Evolutionary conservation across 2,329 filamentous ascomycete genomes (phyloP).

Genomic region (Claviceps monticola): DNA sequence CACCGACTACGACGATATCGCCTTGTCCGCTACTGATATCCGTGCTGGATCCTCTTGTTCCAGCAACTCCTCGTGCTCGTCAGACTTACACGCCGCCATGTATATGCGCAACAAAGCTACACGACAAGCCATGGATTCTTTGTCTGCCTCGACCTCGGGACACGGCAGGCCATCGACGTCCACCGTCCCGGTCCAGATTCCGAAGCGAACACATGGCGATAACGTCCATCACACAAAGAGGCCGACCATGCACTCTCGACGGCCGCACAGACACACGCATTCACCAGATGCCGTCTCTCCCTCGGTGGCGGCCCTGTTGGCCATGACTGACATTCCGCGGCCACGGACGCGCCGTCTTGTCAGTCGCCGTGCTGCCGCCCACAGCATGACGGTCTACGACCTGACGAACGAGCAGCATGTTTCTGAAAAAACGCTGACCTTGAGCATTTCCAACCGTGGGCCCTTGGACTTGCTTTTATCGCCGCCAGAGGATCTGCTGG

Average conservation of each 20-base stretch:
- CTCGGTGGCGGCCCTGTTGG: conserved; percentile 46
- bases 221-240: conserved; percentile 23
- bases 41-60: background rate
- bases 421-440: conserved; percentile 44
- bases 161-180: conserved; percentile 19
- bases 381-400: conserved; percentile 26
- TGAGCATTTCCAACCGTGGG: conserved; percentile 38
- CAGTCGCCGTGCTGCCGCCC: conserved; percentile 32
- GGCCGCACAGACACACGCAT: conserved; percentile 27
- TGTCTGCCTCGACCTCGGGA: conserved; percentile 17
- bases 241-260: conserved; percentile 22
- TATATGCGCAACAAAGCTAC: conserved; percentile 19
- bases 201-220: conserved; percentile 26
- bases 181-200: conserved; percentile 42
- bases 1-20: conserved; percentile 1
- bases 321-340: conserved; percentile 46
- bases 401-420: conserved; percentile 35
- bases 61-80: conserved; percentile 5
- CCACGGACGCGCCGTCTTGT: conserved; percentile 16
- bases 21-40: conserved; percentile 1
- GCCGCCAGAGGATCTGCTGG: conserved; percentile 42
- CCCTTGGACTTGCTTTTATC: conserved; percentile 47
- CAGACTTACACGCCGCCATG: conserved; percentile 18
- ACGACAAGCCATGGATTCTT: conserved; percentile 12
- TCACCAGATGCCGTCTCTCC: conserved; percentile 42